Evolutionary conservation across 495 filamentous ascomycete genomes (phyloP).

Genomic region (Immersiella caudata): DNA sequence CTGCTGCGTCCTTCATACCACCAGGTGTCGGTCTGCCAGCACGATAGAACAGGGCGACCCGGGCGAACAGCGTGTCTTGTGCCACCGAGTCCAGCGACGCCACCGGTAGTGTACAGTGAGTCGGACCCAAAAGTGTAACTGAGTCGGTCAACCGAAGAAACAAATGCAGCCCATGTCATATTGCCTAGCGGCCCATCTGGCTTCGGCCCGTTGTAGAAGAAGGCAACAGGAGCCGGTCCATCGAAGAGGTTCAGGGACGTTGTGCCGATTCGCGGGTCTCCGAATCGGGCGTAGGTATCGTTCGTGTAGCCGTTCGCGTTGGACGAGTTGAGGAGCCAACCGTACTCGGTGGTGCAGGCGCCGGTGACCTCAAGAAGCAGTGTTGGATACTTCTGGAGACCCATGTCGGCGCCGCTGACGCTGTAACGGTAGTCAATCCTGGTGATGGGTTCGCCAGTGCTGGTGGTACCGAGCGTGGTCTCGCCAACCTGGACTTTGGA

Average conservation of each 20-base stretch:
- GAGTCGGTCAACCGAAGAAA: constrained; percentile 36
- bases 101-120: constrained; percentile 26
- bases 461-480: constrained; percentile 18
- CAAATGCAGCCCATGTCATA: constrained; percentile 33
- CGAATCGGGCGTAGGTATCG: constrained; percentile 25
- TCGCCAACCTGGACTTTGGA: constrained; percentile 20
- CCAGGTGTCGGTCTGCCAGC: constrained; percentile 42
- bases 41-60: constrained; percentile 37
- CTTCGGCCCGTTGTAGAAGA: constrained; percentile 13
- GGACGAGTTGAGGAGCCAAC: constrained; percentile 23
- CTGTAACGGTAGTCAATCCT: constrained; percentile 38
- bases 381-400: constrained; percentile 37
- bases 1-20: constrained; percentile 29
- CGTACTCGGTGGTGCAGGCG: constrained; percentile 43
- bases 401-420: constrained; percentile 39
- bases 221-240: constrained; percentile 20
- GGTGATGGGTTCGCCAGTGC: constrained; percentile 24
- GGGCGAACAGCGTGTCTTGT: constrained; percentile 24
- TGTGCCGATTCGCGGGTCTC: background rate
- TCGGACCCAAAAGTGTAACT: constrained; percentile 37
- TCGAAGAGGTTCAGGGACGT: constrained; percentile 21
- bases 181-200: constrained; percentile 27
- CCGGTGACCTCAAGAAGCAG: constrained; percentile 38
- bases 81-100: background rate
- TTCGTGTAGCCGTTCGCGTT: constrained; percentile 7